Conservation (phyloP, 352 stramenopile species). For the Phytophthora macrochlamydospora region DNA sequence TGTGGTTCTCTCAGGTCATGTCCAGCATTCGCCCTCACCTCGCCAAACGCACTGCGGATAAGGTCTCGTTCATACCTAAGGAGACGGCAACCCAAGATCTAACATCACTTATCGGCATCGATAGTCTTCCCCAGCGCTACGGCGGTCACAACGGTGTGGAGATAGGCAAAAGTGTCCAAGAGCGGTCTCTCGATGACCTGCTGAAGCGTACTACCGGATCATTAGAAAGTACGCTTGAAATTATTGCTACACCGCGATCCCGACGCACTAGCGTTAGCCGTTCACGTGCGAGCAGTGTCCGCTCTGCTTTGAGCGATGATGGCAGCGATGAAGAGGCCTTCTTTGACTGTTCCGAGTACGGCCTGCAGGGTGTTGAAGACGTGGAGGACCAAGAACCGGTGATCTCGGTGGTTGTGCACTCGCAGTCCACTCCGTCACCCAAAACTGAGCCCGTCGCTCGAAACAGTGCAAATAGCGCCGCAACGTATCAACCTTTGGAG, state of each 20-base stretch:
- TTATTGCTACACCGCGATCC: conserved; percentile 50
- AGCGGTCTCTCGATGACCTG: conserved; percentile 66
- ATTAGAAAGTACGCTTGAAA: conserved; percentile 78
- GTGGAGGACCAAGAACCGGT: conserved; percentile 59
- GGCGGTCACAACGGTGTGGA: conserved; percentile 77
- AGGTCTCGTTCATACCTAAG: conserved; percentile 62
- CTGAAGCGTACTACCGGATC: conserved; percentile 71
- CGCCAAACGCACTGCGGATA: conserved; percentile 67
- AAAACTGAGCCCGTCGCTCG: conserved; percentile 51
- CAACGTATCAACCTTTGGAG: conserved; percentile 34
- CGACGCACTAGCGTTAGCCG: conserved; percentile 25
- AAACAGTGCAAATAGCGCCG: conserved; percentile 16
- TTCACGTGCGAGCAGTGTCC: conserved; percentile 39
- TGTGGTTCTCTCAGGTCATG: conserved; percentile 88
- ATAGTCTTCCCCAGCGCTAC: conserved; percentile 75
- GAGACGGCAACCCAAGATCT: conserved; percentile 51
- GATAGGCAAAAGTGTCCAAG: conserved; percentile 79
- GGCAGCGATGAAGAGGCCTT: conserved; percentile 83
- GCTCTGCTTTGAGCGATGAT: conserved; percentile 42
- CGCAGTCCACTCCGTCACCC: conserved; percentile 37
- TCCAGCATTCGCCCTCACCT: conserved; percentile 53
- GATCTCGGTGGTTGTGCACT: conserved; percentile 80
- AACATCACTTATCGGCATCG: conserved; percentile 65
- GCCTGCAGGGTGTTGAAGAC: conserved; percentile 67
- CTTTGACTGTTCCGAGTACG: conserved; percentile 82